These are phyloP conservation scores for Rhizopus delemar DNA, from an alignment of 371 early-diverging fungal species.

Conservation along the genomic window DNA sequence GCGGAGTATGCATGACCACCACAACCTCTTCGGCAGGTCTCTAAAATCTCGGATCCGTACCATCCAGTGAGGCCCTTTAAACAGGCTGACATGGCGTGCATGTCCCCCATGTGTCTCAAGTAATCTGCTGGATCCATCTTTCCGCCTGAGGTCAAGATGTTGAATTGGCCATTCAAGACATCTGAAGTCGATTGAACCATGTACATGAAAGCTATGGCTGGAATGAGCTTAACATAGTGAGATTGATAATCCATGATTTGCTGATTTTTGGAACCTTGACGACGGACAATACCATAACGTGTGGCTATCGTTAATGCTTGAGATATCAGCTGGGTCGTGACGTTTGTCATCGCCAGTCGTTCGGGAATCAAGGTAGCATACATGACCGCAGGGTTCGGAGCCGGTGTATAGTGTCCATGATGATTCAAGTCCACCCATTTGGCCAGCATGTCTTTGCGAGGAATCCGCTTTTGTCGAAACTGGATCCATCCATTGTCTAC, in stretches of 20 bases:
- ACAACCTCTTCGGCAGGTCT: slow-evolving; percentile 58
- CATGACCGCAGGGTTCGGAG: slow-evolving; percentile 60
- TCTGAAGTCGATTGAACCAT: slow-evolving; percentile 30
- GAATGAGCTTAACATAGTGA: slow-evolving; percentile 60
- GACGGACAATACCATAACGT: slow-evolving; percentile 68
- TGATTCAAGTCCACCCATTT: slow-evolving; percentile 67
- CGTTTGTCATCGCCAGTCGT: slow-evolving; percentile 49
- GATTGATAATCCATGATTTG: slow-evolving; percentile 74
- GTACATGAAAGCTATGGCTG: slow-evolving; percentile 62
- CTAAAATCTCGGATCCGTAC: slow-evolving; percentile 62
- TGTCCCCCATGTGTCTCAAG: slow-evolving; percentile 59
- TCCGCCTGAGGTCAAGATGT: slow-evolving; percentile 40
- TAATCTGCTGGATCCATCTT: slow-evolving; percentile 48
- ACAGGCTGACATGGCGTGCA: slow-evolving; percentile 63
- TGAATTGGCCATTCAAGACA: slow-evolving; percentile 32
- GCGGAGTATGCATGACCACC: slow-evolving; percentile 68
- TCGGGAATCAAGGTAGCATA: slow-evolving; percentile 73
- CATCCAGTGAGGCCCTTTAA: slow-evolving; percentile 59
- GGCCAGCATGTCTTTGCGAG: slow-evolving; percentile 80
- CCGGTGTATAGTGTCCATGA: slow-evolving; percentile 60
- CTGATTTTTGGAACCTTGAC: slow-evolving; percentile 66
- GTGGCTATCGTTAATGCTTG: slow-evolving; percentile 66
- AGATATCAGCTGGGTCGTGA: slow-evolving; percentile 42
- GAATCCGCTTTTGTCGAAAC: slow-evolving; percentile 84
- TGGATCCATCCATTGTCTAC: slow-evolving; percentile 95